Evolutionary conservation across 768 basidiomycete species (phyloP).

Genomic region (Suillus decipiens): DNA sequence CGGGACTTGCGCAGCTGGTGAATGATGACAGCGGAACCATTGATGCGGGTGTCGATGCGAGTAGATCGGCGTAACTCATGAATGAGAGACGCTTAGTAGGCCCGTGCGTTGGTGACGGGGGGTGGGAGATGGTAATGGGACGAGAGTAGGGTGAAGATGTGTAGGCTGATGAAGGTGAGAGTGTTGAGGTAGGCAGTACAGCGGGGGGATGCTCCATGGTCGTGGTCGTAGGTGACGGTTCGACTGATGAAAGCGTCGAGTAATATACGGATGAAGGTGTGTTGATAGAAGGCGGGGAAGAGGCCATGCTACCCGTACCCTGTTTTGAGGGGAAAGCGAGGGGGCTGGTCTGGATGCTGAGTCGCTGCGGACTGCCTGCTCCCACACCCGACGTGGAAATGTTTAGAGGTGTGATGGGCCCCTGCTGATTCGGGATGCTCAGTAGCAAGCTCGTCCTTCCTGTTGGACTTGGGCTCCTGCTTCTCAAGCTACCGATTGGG

Average conservation of each 20-base stretch:
- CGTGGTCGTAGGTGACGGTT: conserved; percentile 42
- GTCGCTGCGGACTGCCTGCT: conserved; percentile 24
- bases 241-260: conserved; percentile 39
- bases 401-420: conserved; percentile 19
- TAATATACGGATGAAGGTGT: conserved; percentile 55
- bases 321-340: conserved; percentile 11
- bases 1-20: conserved; percentile 58
- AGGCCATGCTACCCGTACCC: conserved; percentile 18
- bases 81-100: conserved; percentile 79
- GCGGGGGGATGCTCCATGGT: conserved; percentile 31
- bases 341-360: conserved; percentile 29
- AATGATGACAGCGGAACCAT: conserved; percentile 72
- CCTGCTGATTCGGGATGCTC: conserved; percentile 42
- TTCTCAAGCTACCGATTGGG: conserved; percentile 63
- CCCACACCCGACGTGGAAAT: conserved; percentile 29
- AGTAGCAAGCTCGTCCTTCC: conserved; percentile 48
- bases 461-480: conserved; percentile 66
- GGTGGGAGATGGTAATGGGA: conserved; percentile 30
- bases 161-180: conserved; percentile 29
- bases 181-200: conserved; percentile 21
- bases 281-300: conserved; percentile 33
- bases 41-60: conserved; percentile 73
- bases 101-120: conserved; percentile 49
- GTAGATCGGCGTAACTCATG: conserved; percentile 85
- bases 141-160: conserved; percentile 28